A percentile compares a stretch with the other conserved stretches of the same genome.
phyloP scores from a whole-genome alignment of 2,329 filamentous ascomycete genomes.

The Fusarium austroafricanum region DNA sequence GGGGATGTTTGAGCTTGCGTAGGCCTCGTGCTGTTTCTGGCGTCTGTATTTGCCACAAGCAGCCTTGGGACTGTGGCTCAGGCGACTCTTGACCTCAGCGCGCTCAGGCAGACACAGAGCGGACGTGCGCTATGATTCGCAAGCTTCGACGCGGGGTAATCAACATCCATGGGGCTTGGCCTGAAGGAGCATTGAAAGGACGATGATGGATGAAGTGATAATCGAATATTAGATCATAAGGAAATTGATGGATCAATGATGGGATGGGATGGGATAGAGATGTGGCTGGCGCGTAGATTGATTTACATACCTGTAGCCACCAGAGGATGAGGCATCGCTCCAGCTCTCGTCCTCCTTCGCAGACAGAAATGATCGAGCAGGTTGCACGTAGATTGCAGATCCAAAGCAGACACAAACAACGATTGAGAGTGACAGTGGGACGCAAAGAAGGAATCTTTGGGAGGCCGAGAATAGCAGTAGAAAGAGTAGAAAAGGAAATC shows the following conservation, averaged over 20 bases:
- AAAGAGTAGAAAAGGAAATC: neutral
- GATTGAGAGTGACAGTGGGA: neutral
- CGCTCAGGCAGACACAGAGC: conserved; percentile 29
- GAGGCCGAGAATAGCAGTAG: neutral
- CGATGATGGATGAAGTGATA: neutral
- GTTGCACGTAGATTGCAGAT: conserved; percentile 4
- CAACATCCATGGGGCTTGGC: conserved; percentile 13
- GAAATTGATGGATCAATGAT: neutral
- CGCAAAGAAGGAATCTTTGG: neutral
- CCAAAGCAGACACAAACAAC: conserved; percentile 3
- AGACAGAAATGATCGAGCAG: conserved; percentile 7
- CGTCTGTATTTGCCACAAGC: conserved; percentile 32
- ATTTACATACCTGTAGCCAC: conserved; percentile 40
- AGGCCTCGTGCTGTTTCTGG: conserved; percentile 30
- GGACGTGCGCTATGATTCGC: conserved; percentile 38
- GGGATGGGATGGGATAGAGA: neutral
- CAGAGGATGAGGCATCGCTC: conserved; percentile 39
- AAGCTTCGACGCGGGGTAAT: conserved; percentile 42
- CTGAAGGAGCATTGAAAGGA: conserved; percentile 2
- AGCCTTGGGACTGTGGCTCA: conserved; percentile 39
- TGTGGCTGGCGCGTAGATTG: neutral
- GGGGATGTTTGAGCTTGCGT: conserved; percentile 39
- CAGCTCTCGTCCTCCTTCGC: conserved; percentile 1
- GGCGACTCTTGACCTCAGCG: conserved; percentile 33
- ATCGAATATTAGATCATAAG: neutral